Conservation (phyloP, 2,329 filamentous ascomycete genomes). For the Falciphora oryzae region DNA sequence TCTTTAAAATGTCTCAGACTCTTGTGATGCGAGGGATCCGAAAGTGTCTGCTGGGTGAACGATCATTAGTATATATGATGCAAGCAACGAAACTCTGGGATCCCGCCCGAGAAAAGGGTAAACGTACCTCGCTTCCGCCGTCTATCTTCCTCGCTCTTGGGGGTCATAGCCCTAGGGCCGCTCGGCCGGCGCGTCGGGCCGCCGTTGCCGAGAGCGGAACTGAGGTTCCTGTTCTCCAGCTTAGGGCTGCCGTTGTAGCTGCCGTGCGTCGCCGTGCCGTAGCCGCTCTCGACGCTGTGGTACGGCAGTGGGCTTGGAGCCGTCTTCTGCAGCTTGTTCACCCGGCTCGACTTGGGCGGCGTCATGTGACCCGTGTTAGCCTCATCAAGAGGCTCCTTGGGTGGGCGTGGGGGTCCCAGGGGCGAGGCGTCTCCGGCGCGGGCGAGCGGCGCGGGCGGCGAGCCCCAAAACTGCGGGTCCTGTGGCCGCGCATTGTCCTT, state of each 20-base stretch:
- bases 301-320: conserved; percentile 45
- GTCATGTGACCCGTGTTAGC: conserved; percentile 25
- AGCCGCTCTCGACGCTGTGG: conserved; percentile 49
- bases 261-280: conserved; percentile 36
- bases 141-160: conserved; percentile 45
- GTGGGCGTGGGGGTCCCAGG: conserved; percentile 47
- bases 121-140: conserved; percentile 50
- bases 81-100: not conserved
- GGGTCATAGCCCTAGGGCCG: conserved; percentile 56
- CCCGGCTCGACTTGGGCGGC: conserved; percentile 40
- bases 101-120: not conserved
- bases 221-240: conserved; percentile 53
- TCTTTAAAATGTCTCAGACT: conserved; percentile 48
- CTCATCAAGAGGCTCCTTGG: conserved; percentile 54
- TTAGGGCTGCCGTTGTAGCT: conserved; percentile 48
- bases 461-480: conserved; percentile 37
- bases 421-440: conserved; percentile 19
- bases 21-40: conserved; percentile 44
- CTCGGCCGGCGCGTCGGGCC: conserved; percentile 49
- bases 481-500: conserved; percentile 28
- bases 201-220: conserved; percentile 43
- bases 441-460: conserved; percentile 30
- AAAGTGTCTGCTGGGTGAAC: conserved; percentile 40
- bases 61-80: not conserved
- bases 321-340: conserved; percentile 46